These are phyloP conservation scores for Ceratobasidium sp. DNA, from an alignment of 1,284 basidiomycete species.

Conservation along the genomic window DNA sequence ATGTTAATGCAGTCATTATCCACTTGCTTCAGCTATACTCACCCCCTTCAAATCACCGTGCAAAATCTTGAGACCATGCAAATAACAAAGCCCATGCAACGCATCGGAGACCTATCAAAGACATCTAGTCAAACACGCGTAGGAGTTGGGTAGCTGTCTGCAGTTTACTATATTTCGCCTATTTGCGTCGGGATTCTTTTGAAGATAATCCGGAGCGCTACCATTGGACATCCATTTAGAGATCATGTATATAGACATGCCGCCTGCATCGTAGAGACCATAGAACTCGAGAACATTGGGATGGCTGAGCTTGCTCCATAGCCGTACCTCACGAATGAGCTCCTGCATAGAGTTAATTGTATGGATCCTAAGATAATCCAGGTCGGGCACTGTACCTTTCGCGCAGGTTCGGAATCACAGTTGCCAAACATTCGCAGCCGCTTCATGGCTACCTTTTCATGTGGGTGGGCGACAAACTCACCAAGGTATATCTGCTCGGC, in stretches of 20 bases:
- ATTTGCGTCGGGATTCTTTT: slow-evolving; percentile 25
- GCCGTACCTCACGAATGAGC: slow-evolving; percentile 34
- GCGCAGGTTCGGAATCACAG: not conserved
- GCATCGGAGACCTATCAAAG: slow-evolving; percentile 13
- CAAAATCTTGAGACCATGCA: slow-evolving; percentile 18
- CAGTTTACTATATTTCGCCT: slow-evolving; percentile 13
- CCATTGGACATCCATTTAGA: slow-evolving; percentile 37
- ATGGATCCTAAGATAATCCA: not conserved
- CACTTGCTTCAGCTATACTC: not conserved
- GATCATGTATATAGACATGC: slow-evolving; percentile 33
- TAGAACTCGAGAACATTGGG: slow-evolving; percentile 34
- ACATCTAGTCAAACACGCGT: not conserved
- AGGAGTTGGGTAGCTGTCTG: no score
- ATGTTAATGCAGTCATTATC: not conserved
- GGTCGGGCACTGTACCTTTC: slow-evolving; percentile 9
- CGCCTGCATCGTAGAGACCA: slow-evolving; percentile 21
- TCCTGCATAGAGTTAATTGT: not conserved
- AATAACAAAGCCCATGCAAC: slow-evolving; percentile 30
- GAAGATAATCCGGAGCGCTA: slow-evolving; percentile 31
- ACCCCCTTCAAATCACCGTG: slow-evolving; percentile 39
- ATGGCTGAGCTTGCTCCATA: slow-evolving; percentile 28
- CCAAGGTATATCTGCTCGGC: slow-evolving; percentile 21
- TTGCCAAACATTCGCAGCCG: slow-evolving; percentile 6
- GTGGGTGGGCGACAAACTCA: slow-evolving; percentile 26
- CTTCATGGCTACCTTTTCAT: slow-evolving; percentile 38